Conservation (phyloP, 2,329 filamentous ascomycete species). For the Aureobasidium sp. region DNA sequence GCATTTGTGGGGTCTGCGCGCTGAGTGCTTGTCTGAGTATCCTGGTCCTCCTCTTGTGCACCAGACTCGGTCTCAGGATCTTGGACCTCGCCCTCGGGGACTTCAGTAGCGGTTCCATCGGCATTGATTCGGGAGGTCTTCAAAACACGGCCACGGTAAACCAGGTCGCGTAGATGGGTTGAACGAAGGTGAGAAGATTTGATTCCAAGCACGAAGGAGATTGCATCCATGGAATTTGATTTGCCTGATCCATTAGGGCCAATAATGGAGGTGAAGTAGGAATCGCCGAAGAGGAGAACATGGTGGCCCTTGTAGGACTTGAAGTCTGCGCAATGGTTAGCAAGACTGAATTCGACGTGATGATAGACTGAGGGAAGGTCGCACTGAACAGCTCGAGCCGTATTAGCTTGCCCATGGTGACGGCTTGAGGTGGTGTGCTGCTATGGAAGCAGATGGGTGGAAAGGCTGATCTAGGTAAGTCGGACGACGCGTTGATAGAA, state of each 20-base stretch:
- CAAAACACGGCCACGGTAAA: slow-evolving; percentile 90
- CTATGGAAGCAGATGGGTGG: background rate
- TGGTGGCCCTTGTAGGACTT: slow-evolving; percentile 99
- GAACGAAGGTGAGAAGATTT: slow-evolving; percentile 98
- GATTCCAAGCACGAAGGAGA: slow-evolving; percentile 96
- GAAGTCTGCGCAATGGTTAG: slow-evolving; percentile 59
- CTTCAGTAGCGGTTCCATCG: slow-evolving; percentile 63
- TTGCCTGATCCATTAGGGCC: slow-evolving; percentile 99
- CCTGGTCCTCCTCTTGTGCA: slow-evolving; percentile 27
- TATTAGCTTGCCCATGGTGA: slow-evolving; percentile 89
- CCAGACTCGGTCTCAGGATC: slow-evolving; percentile 32
- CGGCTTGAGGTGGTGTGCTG: slow-evolving; percentile 1
- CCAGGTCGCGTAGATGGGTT: slow-evolving; percentile 82
- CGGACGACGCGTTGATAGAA: background rate
- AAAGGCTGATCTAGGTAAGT: background rate
- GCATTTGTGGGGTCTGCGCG: slow-evolving; percentile 79
- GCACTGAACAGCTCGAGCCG: slow-evolving; percentile 87
- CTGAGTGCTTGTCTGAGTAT: slow-evolving; percentile 53
- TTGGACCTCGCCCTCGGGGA: slow-evolving; percentile 45
- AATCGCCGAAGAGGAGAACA: slow-evolving; percentile 87
- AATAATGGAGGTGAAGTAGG: slow-evolving; percentile 98
- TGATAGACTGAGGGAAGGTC: slow-evolving; percentile 20
- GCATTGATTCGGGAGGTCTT: slow-evolving; percentile 89
- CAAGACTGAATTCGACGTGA: background rate
- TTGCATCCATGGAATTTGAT: slow-evolving; percentile 99